A percentile compares a stretch with the other conserved stretches of the same genome.
phyloP scores from a whole-genome alignment of 495 filamentous ascomycete species.

The Hyphodiscus hymeniophilus region DNA sequence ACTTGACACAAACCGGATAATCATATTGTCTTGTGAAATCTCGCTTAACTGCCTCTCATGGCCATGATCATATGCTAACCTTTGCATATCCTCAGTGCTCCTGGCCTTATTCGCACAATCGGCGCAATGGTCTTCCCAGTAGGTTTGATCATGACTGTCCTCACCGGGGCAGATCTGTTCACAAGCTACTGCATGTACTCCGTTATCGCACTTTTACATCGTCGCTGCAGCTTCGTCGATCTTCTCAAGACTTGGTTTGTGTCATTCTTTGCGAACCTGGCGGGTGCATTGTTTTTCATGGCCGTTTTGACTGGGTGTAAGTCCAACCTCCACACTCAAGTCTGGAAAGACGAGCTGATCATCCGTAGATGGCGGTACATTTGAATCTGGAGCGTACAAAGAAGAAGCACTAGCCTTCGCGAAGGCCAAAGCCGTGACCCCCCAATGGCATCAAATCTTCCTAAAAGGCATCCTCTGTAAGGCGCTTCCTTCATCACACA shows the following conservation, averaged over 20 bases:
- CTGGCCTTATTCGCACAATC: conserved; percentile 49
- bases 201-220: conserved; percentile 44
- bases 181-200: conserved; percentile 55
- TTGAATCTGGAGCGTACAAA: conserved; percentile 42
- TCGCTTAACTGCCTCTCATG: no score
- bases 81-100: conserved; percentile 33
- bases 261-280: conserved; percentile 53
- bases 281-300: conserved; percentile 50
- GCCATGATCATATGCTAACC: no score
- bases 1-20: no score
- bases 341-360: not conserved
- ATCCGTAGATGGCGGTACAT: conserved; percentile 44
- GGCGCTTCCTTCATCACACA: not conserved
- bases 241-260: conserved; percentile 48
- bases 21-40: no score
- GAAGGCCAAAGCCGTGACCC: conserved; percentile 45
- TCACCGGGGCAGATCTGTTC: conserved; percentile 52
- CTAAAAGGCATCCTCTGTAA: conserved; percentile 48
- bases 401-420: conserved; percentile 42
- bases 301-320: conserved; percentile 50
- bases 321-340: conserved; percentile 17
- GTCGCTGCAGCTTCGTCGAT: conserved; percentile 38
- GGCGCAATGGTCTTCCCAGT: conserved; percentile 49
- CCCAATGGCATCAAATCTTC: conserved; percentile 51
- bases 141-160: conserved; percentile 49